These are phyloP conservation scores for Candida stauntonica DNA, from an alignment of 805 yeast species.

Conservation along the genomic window DNA sequence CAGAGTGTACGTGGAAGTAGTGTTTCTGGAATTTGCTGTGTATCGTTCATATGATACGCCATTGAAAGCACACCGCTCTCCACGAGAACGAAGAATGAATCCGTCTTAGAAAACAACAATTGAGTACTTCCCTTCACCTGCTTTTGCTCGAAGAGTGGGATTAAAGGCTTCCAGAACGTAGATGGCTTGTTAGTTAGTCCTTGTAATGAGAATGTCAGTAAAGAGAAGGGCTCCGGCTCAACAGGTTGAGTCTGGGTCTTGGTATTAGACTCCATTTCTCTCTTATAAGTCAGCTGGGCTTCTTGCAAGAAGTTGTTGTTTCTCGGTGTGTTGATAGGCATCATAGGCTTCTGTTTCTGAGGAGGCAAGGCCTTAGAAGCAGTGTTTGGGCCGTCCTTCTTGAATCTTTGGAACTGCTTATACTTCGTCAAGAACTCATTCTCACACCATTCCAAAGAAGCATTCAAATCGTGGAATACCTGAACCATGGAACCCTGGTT, in stretches of 20 bases:
- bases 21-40: conserved; percentile 35
- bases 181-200: conserved; percentile 9
- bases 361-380: conserved; percentile 1
- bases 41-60: conserved; percentile 41
- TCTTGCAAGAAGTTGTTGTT: conserved; percentile 37
- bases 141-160: conserved; percentile 9
- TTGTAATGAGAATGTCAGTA: conserved; percentile 11
- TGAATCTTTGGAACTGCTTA: conserved; percentile 28
- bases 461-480: conserved; percentile 73
- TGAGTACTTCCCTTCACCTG: too few relatives aligned
- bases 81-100: conserved; percentile 46
- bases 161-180: conserved; percentile 10
- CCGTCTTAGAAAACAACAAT: conserved; percentile 29
- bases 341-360: not conserved
- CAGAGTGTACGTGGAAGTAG: conserved; percentile 53
- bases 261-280: conserved; percentile 6
- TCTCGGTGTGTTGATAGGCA: conserved; percentile 36
- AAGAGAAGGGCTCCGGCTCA: conserved; percentile 11
- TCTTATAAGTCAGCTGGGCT: conserved; percentile 31
- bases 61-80: conserved; percentile 52
- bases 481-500: conserved; percentile 44
- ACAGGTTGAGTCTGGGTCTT: too few relatives aligned
- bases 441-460: conserved; percentile 96
- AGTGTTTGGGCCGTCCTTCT: conserved; percentile 7
- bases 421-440: conserved; percentile 63